Conservation (phyloP, 345 rosid genomes). For the Sisymbrium altissimum region DNA sequence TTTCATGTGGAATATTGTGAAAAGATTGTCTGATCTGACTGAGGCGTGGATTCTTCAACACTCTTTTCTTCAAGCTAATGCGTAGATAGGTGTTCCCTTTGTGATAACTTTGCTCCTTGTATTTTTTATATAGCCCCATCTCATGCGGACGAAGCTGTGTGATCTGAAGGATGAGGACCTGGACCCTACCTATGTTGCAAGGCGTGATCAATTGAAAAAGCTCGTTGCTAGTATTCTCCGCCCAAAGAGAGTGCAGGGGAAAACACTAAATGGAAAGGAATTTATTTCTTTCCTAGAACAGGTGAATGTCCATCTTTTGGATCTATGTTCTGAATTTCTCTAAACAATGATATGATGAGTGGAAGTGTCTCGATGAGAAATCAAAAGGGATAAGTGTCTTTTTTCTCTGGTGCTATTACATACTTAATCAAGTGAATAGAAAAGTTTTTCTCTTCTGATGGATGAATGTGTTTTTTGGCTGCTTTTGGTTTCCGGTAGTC, state of each 20-base stretch:
- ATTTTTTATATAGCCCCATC: slow-evolving; percentile 64
- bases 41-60: not conserved
- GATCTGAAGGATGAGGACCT: slow-evolving; percentile 92
- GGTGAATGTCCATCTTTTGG: slow-evolving; percentile 42
- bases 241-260: slow-evolving; percentile 96
- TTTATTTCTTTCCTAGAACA: slow-evolving; percentile 88
- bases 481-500: not conserved
- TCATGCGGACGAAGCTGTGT: slow-evolving; percentile 93
- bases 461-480: slow-evolving; percentile 1
- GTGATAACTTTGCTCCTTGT: slow-evolving; percentile 30
- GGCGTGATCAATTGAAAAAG: slow-evolving; percentile 75
- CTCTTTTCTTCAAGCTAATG: not conserved
- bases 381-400: not conserved
- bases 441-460: not conserved
- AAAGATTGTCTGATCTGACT: not conserved
- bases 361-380: slow-evolving; percentile 3
- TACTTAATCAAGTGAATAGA: not conserved
- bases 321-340: not conserved
- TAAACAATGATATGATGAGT: not conserved
- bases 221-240: slow-evolving; percentile 72
- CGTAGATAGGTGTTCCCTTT: not conserved
- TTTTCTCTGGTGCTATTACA: slow-evolving; percentile 1
- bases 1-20: not conserved
- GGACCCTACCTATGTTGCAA: slow-evolving; percentile 75
- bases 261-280: slow-evolving; percentile 78